These are phyloP conservation scores for Plasmodium gallinaceum DNA, from an alignment of 169 alveolate genomes.

Conservation along the genomic window DNA sequence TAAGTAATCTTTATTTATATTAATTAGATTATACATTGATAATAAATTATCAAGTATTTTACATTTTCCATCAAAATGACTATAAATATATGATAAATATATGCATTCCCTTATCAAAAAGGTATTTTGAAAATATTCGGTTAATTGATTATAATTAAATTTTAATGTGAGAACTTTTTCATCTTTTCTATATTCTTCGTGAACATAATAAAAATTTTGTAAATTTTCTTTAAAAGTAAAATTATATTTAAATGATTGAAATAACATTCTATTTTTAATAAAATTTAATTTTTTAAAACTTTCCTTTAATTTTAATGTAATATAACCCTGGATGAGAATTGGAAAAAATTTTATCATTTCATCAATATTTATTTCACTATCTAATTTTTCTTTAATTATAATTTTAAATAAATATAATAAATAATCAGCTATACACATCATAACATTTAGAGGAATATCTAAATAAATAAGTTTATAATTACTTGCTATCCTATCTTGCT, in stretches of 20 bases:
- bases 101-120: conserved; percentile 71
- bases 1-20: conserved; percentile 55
- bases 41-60: conserved; percentile 49
- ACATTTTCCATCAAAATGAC: conserved; percentile 36
- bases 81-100: conserved; percentile 42
- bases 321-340: conserved; percentile 67
- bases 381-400: conserved; percentile 40
- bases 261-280: conserved; percentile 56
- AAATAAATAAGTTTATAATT: neutral
- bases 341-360: conserved; percentile 57
- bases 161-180: conserved; percentile 22
- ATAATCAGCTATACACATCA: conserved; percentile 69
- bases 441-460: conserved; percentile 42
- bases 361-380: conserved; percentile 46
- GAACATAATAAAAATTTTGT: conserved; percentile 52
- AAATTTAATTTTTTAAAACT: conserved; percentile 54
- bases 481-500: neutral
- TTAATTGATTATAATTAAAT: conserved; percentile 41
- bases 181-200: conserved; percentile 16
- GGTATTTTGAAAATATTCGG: conserved; percentile 33
- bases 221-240: conserved; percentile 56
- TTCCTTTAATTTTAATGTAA: conserved; percentile 52
- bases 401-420: conserved; percentile 44
- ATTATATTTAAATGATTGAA: conserved; percentile 19
- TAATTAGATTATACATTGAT: conserved; percentile 40